Conservation (phyloP, 164 flowering plant species). For the Sedum album region DNA sequence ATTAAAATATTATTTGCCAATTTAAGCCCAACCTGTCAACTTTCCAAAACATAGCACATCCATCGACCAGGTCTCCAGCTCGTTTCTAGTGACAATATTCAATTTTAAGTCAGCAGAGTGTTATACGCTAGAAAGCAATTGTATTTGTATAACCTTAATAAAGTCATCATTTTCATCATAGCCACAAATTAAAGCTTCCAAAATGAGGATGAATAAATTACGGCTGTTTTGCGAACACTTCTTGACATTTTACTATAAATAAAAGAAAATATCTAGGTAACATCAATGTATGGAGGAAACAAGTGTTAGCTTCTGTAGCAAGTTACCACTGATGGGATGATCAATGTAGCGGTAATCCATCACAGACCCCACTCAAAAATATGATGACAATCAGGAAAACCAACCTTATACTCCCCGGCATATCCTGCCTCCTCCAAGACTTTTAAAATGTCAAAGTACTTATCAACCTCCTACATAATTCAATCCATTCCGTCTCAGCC, state of each 20-base stretch:
- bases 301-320: not conserved
- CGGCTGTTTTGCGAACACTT: not conserved
- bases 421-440: conserved; percentile 41
- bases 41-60: conserved; percentile 73
- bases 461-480: conserved; percentile 48
- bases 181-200: not conserved
- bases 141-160: not conserved
- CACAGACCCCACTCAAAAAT: not conserved
- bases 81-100: conserved; percentile 34
- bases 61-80: conserved; percentile 49
- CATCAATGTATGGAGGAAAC: not conserved
- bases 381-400: not conserved
- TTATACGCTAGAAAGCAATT: not conserved
- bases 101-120: not conserved
- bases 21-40: conserved; percentile 28
- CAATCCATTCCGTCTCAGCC: not conserved
- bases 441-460: conserved; percentile 29
- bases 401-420: conserved; percentile 44
- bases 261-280: not conserved
- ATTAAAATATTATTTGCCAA: not conserved
- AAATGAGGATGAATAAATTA: not conserved
- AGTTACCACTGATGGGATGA: not conserved
- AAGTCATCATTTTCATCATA: not conserved
- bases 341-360: not conserved
- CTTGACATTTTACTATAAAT: not conserved